Conservation (phyloP, 2,329 filamentous ascomycete genomes). For the Fusarium sulawesiense region DNA sequence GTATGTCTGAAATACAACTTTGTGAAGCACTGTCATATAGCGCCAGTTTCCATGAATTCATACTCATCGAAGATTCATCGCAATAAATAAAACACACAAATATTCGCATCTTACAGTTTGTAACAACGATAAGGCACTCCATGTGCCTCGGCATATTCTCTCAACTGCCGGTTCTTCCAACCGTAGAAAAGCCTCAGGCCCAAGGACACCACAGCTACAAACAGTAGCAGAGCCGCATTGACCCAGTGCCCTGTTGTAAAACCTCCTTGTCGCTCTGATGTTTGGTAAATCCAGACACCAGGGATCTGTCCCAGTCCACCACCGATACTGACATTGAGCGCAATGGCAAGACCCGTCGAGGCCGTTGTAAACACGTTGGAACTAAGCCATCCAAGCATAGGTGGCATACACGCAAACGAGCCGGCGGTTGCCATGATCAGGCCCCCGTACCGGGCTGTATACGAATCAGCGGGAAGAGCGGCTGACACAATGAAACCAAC, state of each 20-base stretch:
- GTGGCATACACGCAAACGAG: slow-evolving; percentile 75
- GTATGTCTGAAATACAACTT: neutral
- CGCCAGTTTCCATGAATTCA: neutral
- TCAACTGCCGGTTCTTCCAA: slow-evolving; percentile 55
- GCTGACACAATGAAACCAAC: slow-evolving; percentile 70
- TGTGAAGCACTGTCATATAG: neutral
- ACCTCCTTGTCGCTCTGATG: slow-evolving; percentile 67
- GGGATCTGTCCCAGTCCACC: slow-evolving; percentile 77
- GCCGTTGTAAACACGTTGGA: slow-evolving; percentile 75
- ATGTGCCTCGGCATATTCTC: slow-evolving; percentile 46
- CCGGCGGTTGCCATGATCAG: slow-evolving; percentile 75
- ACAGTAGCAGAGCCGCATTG: slow-evolving; percentile 69
- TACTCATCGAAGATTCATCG: slow-evolving; percentile 4
- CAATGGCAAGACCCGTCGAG: slow-evolving; percentile 75
- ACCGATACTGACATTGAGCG: slow-evolving; percentile 74
- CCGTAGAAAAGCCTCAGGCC: slow-evolving; percentile 68
- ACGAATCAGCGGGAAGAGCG: slow-evolving; percentile 69
- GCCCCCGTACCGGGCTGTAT: slow-evolving; percentile 72
- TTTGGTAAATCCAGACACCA: slow-evolving; percentile 80
- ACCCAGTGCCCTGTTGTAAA: slow-evolving; percentile 79
- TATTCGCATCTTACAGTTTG: slow-evolving; percentile 49
- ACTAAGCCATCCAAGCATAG: slow-evolving; percentile 76
- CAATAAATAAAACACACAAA: slow-evolving; percentile 3
- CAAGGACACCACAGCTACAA: slow-evolving; percentile 67
- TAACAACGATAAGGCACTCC: slow-evolving; percentile 54